phyloP scores from a whole-genome alignment of 2,329 filamentous ascomycete genomes.

The Sarocladium oryzae region DNA sequence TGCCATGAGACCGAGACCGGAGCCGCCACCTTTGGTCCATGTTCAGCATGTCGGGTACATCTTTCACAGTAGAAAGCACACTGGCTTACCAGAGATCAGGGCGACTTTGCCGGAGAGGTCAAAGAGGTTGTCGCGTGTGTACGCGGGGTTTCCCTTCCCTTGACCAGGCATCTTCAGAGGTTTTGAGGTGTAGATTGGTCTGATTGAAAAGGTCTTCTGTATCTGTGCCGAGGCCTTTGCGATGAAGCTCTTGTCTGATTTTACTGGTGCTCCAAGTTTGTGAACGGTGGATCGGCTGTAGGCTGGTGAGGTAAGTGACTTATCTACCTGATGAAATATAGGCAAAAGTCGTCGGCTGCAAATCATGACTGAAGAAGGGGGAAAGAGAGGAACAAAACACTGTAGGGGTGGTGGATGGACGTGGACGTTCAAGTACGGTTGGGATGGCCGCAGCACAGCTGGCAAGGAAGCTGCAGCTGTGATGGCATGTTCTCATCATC shows the following conservation, averaged over 20 bases:
- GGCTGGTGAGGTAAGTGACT: neutral
- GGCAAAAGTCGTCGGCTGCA: neutral
- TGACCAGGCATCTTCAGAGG: conserved; percentile 6
- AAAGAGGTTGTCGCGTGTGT: conserved; percentile 33
- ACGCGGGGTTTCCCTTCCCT: conserved; percentile 19
- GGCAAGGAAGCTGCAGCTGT: neutral
- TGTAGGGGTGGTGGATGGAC: too few relatives aligned
- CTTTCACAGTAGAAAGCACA: neutral
- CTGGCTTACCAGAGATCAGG: conserved; percentile 34
- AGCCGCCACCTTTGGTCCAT: conserved; percentile 41
- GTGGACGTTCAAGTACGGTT: too few relatives aligned
- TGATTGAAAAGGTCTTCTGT: neutral
- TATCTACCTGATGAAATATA: neutral
- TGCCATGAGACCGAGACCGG: conserved; percentile 64
- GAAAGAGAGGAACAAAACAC: neutral
- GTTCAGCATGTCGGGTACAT: neutral
- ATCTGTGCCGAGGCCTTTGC: neutral
- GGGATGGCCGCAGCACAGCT: too few relatives aligned
- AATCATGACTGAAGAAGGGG: neutral
- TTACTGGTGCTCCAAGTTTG: neutral
- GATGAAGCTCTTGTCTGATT: neutral
- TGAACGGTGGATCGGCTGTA: neutral
- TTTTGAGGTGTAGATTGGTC: neutral
- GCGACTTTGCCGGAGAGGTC: conserved; percentile 36
- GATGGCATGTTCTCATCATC: neutral